A percentile compares a stretch with the other conserved stretches of the same genome.
These are phyloP conservation scores for Massarina eburnea DNA, from an alignment of 2,329 filamentous ascomycete genomes.

Conservation along the genomic window DNA sequence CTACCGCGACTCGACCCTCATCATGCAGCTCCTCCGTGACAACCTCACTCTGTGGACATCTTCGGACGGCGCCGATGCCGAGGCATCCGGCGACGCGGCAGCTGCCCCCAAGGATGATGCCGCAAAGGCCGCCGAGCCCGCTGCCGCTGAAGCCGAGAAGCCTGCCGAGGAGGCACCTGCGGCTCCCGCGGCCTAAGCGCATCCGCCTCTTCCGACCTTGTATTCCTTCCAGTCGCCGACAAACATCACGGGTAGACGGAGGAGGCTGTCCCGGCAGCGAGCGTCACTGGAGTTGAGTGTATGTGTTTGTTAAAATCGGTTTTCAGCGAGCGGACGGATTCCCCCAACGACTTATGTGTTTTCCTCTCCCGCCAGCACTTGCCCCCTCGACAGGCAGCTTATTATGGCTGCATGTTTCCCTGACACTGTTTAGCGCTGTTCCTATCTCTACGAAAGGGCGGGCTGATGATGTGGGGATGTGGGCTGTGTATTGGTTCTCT, in stretches of 20 bases:
- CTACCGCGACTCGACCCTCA: conserved; percentile 97
- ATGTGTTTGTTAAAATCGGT: conserved; percentile 44
- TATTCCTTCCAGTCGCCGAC: conserved; percentile 34
- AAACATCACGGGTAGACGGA: conserved; percentile 36
- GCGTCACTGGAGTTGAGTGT: conserved; percentile 43
- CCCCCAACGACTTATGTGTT: conserved; percentile 46
- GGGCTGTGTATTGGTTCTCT: conserved; percentile 30
- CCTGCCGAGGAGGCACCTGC: conserved; percentile 43
- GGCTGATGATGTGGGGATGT: conserved; percentile 22
- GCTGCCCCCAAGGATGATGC: conserved; percentile 62
- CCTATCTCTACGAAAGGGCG: conserved; percentile 26
- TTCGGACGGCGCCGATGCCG: conserved; percentile 80
- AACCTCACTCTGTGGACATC: conserved; percentile 98
- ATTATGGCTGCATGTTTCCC: conserved; percentile 16
- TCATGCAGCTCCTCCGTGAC: conserved; percentile 98
- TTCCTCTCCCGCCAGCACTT: conserved; percentile 32
- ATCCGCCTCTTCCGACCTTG: conserved; percentile 35
- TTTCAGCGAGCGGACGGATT: conserved; percentile 46
- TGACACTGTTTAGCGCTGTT: conserved; percentile 14
- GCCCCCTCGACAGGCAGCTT: conserved; percentile 26
- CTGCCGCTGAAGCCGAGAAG: conserved; percentile 38
- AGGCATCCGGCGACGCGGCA: conserved; percentile 60
- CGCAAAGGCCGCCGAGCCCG: conserved; percentile 64
- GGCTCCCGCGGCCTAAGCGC: conserved; percentile 39
- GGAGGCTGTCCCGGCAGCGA: conserved; percentile 39